Conservation (phyloP, 148 eudicot genomes). For the Linanthus parryae region DNA sequence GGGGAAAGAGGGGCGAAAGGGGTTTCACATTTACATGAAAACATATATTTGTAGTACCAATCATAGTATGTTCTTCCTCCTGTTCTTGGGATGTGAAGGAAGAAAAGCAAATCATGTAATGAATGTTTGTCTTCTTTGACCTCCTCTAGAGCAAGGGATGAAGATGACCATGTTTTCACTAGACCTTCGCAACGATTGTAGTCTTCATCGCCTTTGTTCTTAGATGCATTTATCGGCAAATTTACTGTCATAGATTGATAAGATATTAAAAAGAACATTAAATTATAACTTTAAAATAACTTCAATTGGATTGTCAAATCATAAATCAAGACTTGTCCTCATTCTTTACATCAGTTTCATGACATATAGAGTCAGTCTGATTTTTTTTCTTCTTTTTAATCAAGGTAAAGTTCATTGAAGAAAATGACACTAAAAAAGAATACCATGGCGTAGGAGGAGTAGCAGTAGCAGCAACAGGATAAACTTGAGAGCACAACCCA, state of each 20-base stretch:
- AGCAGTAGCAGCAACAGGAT: constrained; percentile 15
- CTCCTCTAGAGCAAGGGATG: constrained; percentile 45
- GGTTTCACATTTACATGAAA: too few species aligned
- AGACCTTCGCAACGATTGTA: constrained; percentile 46
- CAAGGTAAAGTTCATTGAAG: too few species aligned
- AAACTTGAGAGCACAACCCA: constrained; percentile 13
- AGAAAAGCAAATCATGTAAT: constrained; percentile 67
- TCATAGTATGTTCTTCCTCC: constrained; percentile 87
- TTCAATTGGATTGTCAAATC: too few species aligned
- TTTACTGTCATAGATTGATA: not conserved
- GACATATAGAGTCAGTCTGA: too few species aligned
- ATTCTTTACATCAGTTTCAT: too few species aligned
- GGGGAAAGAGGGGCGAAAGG: not conserved
- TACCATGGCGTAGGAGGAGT: constrained; percentile 28
- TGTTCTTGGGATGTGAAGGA: constrained; percentile 89
- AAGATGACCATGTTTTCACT: constrained; percentile 72
- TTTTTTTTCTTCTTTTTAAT: too few species aligned
- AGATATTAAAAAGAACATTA: too few species aligned
- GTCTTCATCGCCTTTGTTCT: constrained; percentile 27
- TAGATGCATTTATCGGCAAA: constrained; percentile 15
- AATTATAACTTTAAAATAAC: too few species aligned
- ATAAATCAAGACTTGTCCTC: too few species aligned
- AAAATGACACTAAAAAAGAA: too few species aligned
- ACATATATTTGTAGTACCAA: constrained; percentile 56
- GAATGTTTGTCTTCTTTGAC: constrained; percentile 56